Evolutionary conservation across 148 eudicot species (phyloP).

Genomic region (Dysphania ambrosioides): DNA sequence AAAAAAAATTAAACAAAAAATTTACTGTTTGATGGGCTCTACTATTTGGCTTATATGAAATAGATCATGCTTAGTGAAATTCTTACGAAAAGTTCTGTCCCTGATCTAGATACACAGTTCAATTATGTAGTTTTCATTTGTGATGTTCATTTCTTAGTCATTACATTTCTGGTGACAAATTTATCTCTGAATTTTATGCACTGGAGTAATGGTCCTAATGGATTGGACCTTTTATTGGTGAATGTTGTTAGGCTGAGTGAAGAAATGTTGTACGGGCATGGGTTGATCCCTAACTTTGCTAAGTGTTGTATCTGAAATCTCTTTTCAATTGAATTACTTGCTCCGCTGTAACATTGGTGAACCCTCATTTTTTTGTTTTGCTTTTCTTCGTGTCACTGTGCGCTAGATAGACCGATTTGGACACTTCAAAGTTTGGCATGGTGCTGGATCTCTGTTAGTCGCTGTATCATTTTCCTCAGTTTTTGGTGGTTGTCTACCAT

Average conservation of each 20-base stretch:
- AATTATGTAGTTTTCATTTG: not conserved
- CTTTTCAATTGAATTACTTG: not conserved
- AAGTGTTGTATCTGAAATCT: not conserved
- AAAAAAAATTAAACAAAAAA: no score
- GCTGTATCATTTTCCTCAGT: constrained; percentile 97
- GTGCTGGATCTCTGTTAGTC: constrained; percentile 78
- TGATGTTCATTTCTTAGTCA: not conserved
- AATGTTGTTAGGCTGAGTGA: no score
- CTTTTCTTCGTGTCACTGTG: constrained; percentile 7
- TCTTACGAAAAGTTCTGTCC: not conserved
- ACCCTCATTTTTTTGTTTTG: constrained; percentile 17
- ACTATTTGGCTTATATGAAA: not conserved
- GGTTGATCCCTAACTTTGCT: not conserved
- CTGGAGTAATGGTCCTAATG: no score
- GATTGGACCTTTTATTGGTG: no score
- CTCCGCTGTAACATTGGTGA: not conserved
- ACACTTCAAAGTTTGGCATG: constrained; percentile 91
- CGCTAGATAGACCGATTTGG: constrained; percentile 93
- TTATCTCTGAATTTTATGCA: not conserved
- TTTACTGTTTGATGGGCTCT: not conserved
- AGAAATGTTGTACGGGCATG: not conserved
- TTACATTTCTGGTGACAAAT: not conserved
- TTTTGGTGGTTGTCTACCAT: constrained; percentile 83
- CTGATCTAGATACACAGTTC: not conserved
- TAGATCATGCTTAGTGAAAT: not conserved